phyloP scores from a whole-genome alignment of 164 flowering plant genomes.

The grape (Vitis vinifera) region ASM3070453v1 NC_081808.1:6247501-6248000 shows the following conservation, averaged over 20 bases:
- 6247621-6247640: conserved; percentile 24
- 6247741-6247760: background rate
- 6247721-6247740: background rate
- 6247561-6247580: conserved; percentile 3
- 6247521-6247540: too few species aligned
- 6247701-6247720: background rate
- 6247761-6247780: background rate
- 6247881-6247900: conserved; percentile 10
- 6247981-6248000: conserved; percentile 8
- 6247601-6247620: conserved; percentile 45
- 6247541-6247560: background rate
- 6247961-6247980: background rate
- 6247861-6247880: conserved; percentile 27
- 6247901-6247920: conserved; percentile 17
- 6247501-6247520: too few species aligned
- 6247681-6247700: conserved; percentile 48
- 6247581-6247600: conserved; percentile 5
- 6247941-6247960: too few species aligned
- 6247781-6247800: conserved; percentile 26
- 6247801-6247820: conserved; percentile 29
- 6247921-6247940: background rate
- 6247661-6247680: conserved; percentile 56
- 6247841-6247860: conserved; percentile 17
- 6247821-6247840: conserved; percentile 24
- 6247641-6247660: conserved; percentile 40